Evolutionary conservation across 2,329 filamentous ascomycete genomes (phyloP).

Genomic region (Calonectria leucothoes): DNA sequence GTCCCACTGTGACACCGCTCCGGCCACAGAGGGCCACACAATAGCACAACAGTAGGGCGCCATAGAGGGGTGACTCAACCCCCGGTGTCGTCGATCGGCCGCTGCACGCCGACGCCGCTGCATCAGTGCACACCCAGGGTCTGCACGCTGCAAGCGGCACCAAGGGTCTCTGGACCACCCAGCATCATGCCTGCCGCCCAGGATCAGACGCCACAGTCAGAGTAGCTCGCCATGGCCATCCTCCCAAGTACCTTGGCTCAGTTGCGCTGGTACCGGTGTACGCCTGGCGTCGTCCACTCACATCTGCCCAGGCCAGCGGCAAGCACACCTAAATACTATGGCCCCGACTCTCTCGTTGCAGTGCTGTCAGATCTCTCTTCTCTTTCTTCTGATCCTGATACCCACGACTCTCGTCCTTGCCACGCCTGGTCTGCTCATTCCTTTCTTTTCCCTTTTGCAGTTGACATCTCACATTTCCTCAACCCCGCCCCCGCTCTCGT

Average conservation of each 20-base stretch:
- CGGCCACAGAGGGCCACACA: not conserved
- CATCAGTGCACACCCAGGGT: slow-evolving; percentile 9
- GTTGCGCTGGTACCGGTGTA: slow-evolving; percentile 41
- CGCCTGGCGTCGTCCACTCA: slow-evolving; percentile 43
- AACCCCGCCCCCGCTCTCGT: slow-evolving; percentile 30
- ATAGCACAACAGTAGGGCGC: slow-evolving; percentile 3
- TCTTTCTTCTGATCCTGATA: slow-evolving; percentile 25
- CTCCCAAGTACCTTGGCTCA: slow-evolving; percentile 39
- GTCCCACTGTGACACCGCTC: slow-evolving; percentile 33
- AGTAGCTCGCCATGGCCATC: slow-evolving; percentile 26
- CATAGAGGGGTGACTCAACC: slow-evolving; percentile 37
- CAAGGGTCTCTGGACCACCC: slow-evolving; percentile 10
- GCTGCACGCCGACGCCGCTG: slow-evolving; percentile 37
- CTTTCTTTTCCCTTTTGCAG: slow-evolving; percentile 13
- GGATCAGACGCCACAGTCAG: slow-evolving; percentile 42
- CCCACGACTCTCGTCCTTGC: slow-evolving; percentile 30
- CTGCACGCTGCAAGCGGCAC: not conserved
- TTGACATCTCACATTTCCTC: slow-evolving; percentile 15
- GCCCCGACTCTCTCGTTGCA: slow-evolving; percentile 39
- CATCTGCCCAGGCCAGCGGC: slow-evolving; percentile 36
- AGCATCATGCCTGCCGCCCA: slow-evolving; percentile 29
- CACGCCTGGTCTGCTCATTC: slow-evolving; percentile 29
- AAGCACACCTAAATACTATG: slow-evolving; percentile 45
- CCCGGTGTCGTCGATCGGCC: slow-evolving; percentile 31
- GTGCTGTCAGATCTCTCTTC: slow-evolving; percentile 33